Conservation (phyloP, 192 early-diverging fungal genomes). For the Glomus cerebriforme region DNA sequence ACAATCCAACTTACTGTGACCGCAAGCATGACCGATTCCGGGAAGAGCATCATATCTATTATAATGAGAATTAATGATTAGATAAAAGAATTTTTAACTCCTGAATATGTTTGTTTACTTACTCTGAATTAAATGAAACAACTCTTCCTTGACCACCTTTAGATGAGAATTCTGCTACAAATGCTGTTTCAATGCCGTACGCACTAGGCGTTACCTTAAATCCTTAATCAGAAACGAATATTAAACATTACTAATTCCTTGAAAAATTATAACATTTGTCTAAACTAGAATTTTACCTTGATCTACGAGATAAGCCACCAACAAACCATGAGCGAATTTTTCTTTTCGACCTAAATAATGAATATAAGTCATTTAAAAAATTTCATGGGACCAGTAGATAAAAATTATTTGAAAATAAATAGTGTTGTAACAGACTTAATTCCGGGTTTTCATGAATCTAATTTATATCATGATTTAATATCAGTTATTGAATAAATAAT, state of each 20-base stretch:
- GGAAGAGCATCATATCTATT: conserved; percentile 64
- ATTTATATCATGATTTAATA: too few relatives aligned
- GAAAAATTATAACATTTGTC: background rate
- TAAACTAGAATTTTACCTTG: background rate
- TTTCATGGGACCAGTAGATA: too few relatives aligned
- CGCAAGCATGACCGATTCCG: conserved; percentile 66
- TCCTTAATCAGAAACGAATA: conserved; percentile 41
- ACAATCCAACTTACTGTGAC: conserved; percentile 50
- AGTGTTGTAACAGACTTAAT: background rate
- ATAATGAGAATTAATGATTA: background rate
- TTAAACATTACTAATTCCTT: too few relatives aligned
- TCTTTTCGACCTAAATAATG: conserved; percentile 60
- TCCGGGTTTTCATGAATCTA: background rate
- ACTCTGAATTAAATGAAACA: conserved; percentile 30
- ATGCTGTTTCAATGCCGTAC: conserved; percentile 72
- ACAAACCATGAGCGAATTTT: conserved; percentile 56
- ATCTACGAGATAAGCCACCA: conserved; percentile 65
- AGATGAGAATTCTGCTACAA: conserved; percentile 64
- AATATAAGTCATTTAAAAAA: too few relatives aligned
- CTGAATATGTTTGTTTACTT: background rate
- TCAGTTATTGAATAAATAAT: too few relatives aligned
- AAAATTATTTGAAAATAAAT: conserved; percentile 38
- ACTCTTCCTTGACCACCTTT: conserved; percentile 33
- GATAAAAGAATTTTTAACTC: too few relatives aligned
- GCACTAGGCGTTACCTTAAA: conserved; percentile 62